These are phyloP conservation scores for Chrysopogon serrulatus DNA, from an alignment of 176 grass and related monocot species.

Conservation along the genomic window DNA sequence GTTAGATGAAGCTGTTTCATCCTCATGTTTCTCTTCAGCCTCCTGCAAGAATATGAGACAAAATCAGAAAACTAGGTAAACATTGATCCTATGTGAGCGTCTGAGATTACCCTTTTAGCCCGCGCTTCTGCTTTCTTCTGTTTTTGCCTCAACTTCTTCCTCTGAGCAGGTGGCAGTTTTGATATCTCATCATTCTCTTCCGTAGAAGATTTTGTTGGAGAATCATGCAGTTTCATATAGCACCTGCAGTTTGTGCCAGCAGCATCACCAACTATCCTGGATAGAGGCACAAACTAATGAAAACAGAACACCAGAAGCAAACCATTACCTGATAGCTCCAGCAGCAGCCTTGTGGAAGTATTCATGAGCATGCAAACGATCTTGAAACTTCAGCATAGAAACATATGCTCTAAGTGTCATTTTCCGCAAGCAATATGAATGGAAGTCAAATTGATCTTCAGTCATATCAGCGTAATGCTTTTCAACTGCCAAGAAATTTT, in stretches of 20 bases:
- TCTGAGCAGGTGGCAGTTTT: conserved; percentile 87
- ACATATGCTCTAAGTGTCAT: conserved; percentile 95
- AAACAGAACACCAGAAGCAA: conserved; percentile 19
- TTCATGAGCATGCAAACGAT: conserved; percentile 93
- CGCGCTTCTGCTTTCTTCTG: conserved; percentile 98
- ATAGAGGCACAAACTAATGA: conserved; percentile 4
- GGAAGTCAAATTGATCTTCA: conserved; percentile 99
- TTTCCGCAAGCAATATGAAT: conserved; percentile 98
- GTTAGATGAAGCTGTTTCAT: conserved; percentile 56
- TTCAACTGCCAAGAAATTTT: conserved; percentile 96
- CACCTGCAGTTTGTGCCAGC: conserved; percentile 46
- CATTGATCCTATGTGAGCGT: conserved; percentile 10
- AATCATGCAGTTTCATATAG: conserved; percentile 97
- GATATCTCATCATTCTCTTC: conserved; percentile 88
- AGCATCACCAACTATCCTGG: conserved; percentile 26
- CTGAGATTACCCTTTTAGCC: conserved; percentile 83
- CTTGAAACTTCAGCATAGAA: conserved; percentile 98
- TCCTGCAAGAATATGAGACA: conserved; percentile 51
- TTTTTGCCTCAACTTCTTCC: conserved; percentile 98
- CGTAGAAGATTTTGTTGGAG: conserved; percentile 64
- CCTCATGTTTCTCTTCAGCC: conserved; percentile 95
- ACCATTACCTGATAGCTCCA: conserved; percentile 81
- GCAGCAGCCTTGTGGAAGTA: conserved; percentile 97
- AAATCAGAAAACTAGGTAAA: conserved; percentile 7
- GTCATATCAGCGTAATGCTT: conserved; percentile 96